Evolutionary conservation across 495 filamentous ascomycete species (phyloP).

Genomic region (Cercophora samala): DNA sequence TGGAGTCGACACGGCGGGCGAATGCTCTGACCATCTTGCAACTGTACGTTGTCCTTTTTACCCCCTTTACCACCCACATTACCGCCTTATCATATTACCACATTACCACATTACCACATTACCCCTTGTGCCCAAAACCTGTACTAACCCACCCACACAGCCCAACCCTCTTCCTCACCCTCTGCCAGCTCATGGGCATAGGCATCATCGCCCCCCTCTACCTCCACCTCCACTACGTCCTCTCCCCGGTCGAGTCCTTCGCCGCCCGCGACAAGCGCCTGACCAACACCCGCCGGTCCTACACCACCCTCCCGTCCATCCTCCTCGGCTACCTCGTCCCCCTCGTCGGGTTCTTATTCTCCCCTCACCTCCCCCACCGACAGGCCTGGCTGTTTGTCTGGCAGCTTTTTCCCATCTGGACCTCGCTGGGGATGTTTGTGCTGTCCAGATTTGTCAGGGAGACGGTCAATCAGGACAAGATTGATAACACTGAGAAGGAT

Average conservation of each 20-base stretch:
- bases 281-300: conserved; percentile 5
- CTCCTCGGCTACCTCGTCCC: conserved; percentile 17
- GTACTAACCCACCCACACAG: conserved; percentile 9
- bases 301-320: conserved; percentile 15
- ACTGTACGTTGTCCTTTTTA: conserved; percentile 13
- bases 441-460: conserved; percentile 5
- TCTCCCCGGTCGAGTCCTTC: conserved; percentile 17
- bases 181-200: conserved; percentile 24
- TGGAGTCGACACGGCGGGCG: conserved; percentile 20
- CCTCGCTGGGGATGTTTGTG: neutral
- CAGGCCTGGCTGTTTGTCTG: conserved; percentile 14
- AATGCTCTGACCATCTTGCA: conserved; percentile 15
- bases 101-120: neutral
- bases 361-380: conserved; percentile 43
- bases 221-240: conserved; percentile 21
- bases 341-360: conserved; percentile 58
- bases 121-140: no score
- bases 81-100: neutral
- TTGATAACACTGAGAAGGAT: neutral
- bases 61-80: neutral
- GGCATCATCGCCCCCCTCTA: conserved; percentile 23
- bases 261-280: conserved; percentile 15
- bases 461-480: conserved; percentile 13
- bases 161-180: conserved; percentile 18
- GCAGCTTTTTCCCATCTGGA: conserved; percentile 18